These are phyloP conservation scores for Nakazawaea anatomiae DNA, from an alignment of 805 yeast genomes.

Conservation along the genomic window DNA sequence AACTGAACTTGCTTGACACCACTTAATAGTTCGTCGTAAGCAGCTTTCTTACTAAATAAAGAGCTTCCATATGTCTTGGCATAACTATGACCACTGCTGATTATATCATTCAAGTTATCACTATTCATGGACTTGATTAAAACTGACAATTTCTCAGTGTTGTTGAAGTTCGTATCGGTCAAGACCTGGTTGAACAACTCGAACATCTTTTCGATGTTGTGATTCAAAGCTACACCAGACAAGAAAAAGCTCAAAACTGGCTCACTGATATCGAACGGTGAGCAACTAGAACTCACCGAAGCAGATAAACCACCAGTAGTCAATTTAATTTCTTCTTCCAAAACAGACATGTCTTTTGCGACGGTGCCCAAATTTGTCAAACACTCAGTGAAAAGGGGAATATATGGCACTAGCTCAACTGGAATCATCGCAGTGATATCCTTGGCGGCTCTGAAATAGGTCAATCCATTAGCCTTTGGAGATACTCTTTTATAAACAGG, in stretches of 20 bases:
- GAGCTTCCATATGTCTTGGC: slow-evolving; percentile 69
- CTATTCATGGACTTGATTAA: slow-evolving; percentile 70
- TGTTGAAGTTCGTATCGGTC: slow-evolving; percentile 57
- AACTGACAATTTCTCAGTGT: slow-evolving; percentile 62
- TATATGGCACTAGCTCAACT: slow-evolving; percentile 52
- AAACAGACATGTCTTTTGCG: slow-evolving; percentile 60
- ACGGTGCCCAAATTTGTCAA: slow-evolving; percentile 85
- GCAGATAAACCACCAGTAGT: slow-evolving; percentile 81
- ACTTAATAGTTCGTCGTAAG: slow-evolving; percentile 54
- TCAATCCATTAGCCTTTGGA: slow-evolving; percentile 65
- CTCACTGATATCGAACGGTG: slow-evolving; percentile 41
- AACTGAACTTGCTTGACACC: slow-evolving; percentile 81
- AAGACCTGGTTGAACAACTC: slow-evolving; percentile 68
- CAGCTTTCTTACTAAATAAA: slow-evolving; percentile 51
- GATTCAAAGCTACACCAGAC: slow-evolving; percentile 65
- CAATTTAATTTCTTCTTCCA: slow-evolving; percentile 79
- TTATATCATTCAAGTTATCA: slow-evolving; percentile 71
- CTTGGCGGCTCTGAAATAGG: slow-evolving; percentile 68
- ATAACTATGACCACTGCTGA: slow-evolving; percentile 83
- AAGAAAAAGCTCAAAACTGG: slow-evolving; percentile 51
- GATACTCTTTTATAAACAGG: slow-evolving; percentile 25
- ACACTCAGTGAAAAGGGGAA: slow-evolving; percentile 75
- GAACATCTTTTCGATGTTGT: slow-evolving; percentile 54
- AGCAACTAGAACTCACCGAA: slow-evolving; percentile 48
- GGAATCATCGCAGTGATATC: slow-evolving; percentile 51